These are phyloP conservation scores for Chaetomiaceae sp. DNA, from an alignment of 2,329 filamentous ascomycete genomes.

Conservation along the genomic window DNA sequence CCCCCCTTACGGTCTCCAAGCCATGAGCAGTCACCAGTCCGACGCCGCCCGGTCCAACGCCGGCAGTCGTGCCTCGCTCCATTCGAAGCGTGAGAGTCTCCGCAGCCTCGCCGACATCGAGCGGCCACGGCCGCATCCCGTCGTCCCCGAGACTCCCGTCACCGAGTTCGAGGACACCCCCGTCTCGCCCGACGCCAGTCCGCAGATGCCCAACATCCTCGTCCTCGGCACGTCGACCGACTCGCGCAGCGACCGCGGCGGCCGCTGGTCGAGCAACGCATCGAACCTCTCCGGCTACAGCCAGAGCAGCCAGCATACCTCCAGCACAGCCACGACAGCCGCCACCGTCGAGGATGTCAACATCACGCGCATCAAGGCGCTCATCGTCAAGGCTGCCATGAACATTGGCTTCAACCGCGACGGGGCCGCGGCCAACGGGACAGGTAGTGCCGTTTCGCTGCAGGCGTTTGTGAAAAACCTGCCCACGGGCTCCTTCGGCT, in stretches of 20 bases:
- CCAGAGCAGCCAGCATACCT: conserved; percentile 60
- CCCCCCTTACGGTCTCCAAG: conserved; percentile 32
- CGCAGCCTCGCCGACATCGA: conserved; percentile 46
- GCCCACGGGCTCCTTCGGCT: conserved; percentile 73
- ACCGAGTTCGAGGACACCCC: conserved; percentile 93
- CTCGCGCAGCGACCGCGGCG: conserved; percentile 47
- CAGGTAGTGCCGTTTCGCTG: conserved; percentile 50
- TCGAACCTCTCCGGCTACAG: conserved; percentile 78
- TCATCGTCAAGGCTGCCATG: conserved; percentile 81
- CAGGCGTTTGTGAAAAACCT: conserved; percentile 73
- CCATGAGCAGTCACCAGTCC: conserved; percentile 25
- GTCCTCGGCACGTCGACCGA: conserved; percentile 69
- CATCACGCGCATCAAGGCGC: conserved; percentile 68
- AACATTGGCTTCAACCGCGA: conserved; percentile 74
- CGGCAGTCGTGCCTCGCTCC: conserved; percentile 45
- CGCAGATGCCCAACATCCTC: conserved; percentile 79
- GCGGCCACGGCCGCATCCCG: conserved; percentile 42
- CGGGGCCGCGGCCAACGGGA: conserved; percentile 40
- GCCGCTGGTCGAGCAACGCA: conserved; percentile 76
- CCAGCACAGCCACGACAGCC: conserved; percentile 68
- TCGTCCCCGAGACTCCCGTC: conserved; percentile 80
- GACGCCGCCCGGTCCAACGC: conserved; percentile 32
- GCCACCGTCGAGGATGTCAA: conserved; percentile 69
- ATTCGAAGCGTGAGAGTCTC: conserved; percentile 51
- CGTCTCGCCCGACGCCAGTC: conserved; percentile 71